Conservation (phyloP, 2,329 filamentous ascomycete genomes). For the Drechslera avenae region DNA sequence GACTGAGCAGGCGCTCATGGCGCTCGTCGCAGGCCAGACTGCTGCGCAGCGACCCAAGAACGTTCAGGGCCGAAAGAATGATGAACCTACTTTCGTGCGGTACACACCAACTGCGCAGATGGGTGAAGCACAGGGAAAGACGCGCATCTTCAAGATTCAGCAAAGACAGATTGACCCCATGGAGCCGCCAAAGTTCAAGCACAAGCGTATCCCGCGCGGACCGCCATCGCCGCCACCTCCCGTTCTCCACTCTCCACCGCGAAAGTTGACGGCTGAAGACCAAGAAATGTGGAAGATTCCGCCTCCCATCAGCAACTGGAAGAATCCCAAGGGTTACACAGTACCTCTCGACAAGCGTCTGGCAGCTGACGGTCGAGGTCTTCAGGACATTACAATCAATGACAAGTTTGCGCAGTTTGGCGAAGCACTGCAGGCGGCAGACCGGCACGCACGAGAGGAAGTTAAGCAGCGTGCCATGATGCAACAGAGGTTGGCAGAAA, state of each 20-base stretch:
- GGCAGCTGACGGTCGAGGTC: slow-evolving; percentile 86
- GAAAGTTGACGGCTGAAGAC: slow-evolving; percentile 94
- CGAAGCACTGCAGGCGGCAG: slow-evolving; percentile 91
- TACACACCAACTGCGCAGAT: slow-evolving; percentile 98
- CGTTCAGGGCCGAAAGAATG: slow-evolving; percentile 77
- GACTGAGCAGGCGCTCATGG: slow-evolving; percentile 84
- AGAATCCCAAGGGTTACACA: slow-evolving; percentile 98
- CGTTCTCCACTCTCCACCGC: slow-evolving; percentile 90
- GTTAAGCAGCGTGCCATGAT: slow-evolving; percentile 90
- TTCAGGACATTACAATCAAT: slow-evolving; percentile 95
- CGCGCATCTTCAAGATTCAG: slow-evolving; percentile 98
- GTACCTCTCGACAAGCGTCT: slow-evolving; percentile 94
- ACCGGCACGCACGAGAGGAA: slow-evolving; percentile 92
- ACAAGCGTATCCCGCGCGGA: slow-evolving; percentile 95
- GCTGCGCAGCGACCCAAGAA: slow-evolving; percentile 96
- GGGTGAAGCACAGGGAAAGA: slow-evolving; percentile 83
- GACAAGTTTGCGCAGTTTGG: slow-evolving; percentile 98
- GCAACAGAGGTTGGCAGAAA: slow-evolving; percentile 95
- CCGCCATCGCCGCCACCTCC: slow-evolving; percentile 92
- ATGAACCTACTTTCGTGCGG: slow-evolving; percentile 89
- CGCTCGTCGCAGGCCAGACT: slow-evolving; percentile 81
- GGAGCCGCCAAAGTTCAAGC: slow-evolving; percentile 98
- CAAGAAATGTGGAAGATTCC: slow-evolving; percentile 95
- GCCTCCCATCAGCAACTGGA: slow-evolving; percentile 96
- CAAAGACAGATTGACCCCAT: slow-evolving; percentile 91